Conservation (phyloP, 257 asterid species). For the Solanum virginianum region DNA sequence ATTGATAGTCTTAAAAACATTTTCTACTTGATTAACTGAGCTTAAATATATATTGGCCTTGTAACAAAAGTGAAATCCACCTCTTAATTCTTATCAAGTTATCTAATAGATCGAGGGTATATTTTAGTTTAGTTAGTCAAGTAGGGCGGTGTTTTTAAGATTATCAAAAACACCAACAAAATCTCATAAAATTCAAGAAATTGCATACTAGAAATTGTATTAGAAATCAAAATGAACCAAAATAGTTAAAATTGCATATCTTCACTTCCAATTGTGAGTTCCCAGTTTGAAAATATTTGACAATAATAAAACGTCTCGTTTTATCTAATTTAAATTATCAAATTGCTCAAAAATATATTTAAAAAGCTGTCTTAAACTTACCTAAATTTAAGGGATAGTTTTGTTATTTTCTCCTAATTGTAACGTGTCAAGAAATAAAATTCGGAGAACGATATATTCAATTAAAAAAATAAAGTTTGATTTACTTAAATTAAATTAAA, state of each 20-base stretch:
- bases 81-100: too few species aligned
- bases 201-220: not conserved
- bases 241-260: not conserved
- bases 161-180: not conserved
- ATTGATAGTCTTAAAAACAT: too few species aligned
- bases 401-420: not conserved
- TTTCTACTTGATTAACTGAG: too few species aligned
- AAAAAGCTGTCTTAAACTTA: not conserved
- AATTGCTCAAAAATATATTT: not conserved
- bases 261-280: not conserved
- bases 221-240: not conserved
- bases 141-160: too few species aligned
- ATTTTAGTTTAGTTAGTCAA: too few species aligned
- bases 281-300: not conserved
- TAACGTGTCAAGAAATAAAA: not conserved
- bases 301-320: fast-evolving
- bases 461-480: not conserved
- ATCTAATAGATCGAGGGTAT: too few species aligned
- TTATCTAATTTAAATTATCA: not conserved
- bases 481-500: not conserved
- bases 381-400: not conserved
- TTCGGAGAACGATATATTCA: not conserved
- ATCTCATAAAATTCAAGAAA: not conserved
- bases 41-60: too few species aligned
- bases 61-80: too few species aligned